phyloP scores from a whole-genome alignment of 345 rosid genomes.

The Dipteronia sinensis region DNA sequence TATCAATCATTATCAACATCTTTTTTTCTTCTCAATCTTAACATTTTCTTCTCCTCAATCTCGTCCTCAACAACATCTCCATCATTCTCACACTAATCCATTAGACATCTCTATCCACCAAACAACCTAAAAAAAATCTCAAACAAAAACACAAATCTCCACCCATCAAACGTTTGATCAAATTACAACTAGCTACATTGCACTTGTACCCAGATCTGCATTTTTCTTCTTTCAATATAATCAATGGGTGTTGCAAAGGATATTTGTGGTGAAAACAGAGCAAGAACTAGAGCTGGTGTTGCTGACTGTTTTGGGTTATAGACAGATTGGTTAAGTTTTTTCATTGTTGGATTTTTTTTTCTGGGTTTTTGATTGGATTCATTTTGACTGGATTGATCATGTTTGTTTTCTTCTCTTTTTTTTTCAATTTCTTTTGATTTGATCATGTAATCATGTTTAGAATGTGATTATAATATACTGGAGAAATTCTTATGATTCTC shows the following conservation, averaged over 20 bases:
- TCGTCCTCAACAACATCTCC: no score
- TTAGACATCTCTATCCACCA: no score
- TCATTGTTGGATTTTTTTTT: neutral
- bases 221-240: no score
- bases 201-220: no score
- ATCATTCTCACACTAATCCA: no score
- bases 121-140: no score
- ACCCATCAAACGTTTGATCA: no score
- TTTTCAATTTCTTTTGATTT: neutral
- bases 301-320: slow-evolving; percentile 47
- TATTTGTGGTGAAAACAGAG: slow-evolving; percentile 48
- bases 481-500: neutral
- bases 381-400: neutral
- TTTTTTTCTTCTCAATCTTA: no score
- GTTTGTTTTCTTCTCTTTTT: neutral
- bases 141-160: no score
- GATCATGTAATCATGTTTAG: slow-evolving; percentile 23
- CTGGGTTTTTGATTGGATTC: neutral
- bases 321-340: slow-evolving; percentile 31
- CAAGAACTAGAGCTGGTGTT: slow-evolving; percentile 27
- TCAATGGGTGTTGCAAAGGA: slow-evolving; percentile 55
- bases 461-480: neutral
- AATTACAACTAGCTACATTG: no score
- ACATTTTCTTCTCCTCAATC: no score
- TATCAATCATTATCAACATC: no score